Evolutionary conservation across 2,329 filamentous ascomycete species (phyloP).

Genomic region (Penicillium aurantiogriseum): DNA sequence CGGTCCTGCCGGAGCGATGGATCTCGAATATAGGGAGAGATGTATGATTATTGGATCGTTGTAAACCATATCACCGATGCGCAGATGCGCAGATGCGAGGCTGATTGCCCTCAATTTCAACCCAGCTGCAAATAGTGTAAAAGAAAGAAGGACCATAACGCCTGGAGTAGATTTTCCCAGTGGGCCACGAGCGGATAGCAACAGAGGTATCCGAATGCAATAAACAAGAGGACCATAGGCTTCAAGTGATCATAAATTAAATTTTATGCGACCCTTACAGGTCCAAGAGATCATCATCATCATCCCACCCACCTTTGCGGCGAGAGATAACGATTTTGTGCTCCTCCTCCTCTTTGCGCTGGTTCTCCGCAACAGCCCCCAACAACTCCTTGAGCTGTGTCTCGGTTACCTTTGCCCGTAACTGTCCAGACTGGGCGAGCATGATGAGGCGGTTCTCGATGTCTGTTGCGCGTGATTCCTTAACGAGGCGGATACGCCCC

Average conservation of each 20-base stretch:
- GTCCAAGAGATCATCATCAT: constrained; percentile 58
- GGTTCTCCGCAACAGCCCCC: constrained; percentile 76
- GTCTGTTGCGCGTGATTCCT: constrained; percentile 83
- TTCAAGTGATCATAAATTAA: background rate
- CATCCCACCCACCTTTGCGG: constrained; percentile 80
- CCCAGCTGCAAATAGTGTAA: constrained; percentile 8
- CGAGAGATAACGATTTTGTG: constrained; percentile 84
- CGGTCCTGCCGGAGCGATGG: background rate
- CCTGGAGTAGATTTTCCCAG: constrained; percentile 12
- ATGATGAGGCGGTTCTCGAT: constrained; percentile 91
- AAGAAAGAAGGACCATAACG: constrained; percentile 13
- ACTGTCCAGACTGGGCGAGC: constrained; percentile 83
- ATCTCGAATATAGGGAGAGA: background rate
- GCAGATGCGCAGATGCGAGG: constrained; percentile 1
- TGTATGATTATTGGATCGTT: constrained; percentile 20
- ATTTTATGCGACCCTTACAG: constrained; percentile 27
- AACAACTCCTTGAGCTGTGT: constrained; percentile 90
- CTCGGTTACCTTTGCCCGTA: constrained; percentile 84
- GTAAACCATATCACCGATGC: constrained; percentile 12
- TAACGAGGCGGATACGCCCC: constrained; percentile 91
- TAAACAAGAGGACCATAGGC: background rate
- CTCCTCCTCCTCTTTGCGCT: constrained; percentile 56
- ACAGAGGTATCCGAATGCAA: constrained; percentile 6
- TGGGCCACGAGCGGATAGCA: background rate
- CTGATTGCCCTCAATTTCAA: background rate